phyloP scores from a whole-genome alignment of 768 basidiomycete species.

The Kondoa malvinella region DNA sequence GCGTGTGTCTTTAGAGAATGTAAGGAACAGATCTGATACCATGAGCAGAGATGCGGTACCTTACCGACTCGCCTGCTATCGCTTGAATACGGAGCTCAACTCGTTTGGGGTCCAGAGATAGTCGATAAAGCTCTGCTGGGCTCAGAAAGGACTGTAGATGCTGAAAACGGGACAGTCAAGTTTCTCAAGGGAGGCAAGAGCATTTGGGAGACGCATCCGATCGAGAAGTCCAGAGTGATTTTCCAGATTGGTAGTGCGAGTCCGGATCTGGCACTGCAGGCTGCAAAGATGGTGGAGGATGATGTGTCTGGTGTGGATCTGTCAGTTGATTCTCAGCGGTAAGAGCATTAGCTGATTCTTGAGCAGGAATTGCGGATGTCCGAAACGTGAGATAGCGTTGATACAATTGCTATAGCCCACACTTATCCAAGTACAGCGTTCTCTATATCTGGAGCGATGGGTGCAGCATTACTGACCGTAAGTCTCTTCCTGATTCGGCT shows the following conservation, averaged over 20 bases:
- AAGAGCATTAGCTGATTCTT: neutral
- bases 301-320: slow-evolving; percentile 91
- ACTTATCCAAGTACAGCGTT: slow-evolving; percentile 15
- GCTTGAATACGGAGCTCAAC: slow-evolving; percentile 54
- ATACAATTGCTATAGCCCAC: neutral
- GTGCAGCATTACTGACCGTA: slow-evolving; percentile 60
- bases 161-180: slow-evolving; percentile 73
- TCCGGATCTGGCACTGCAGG: slow-evolving; percentile 78
- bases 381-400: neutral
- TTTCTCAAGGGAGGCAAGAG: slow-evolving; percentile 67
- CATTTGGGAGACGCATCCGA: slow-evolving; percentile 79
- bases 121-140: slow-evolving; percentile 92
- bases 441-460: slow-evolving; percentile 54
- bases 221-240: slow-evolving; percentile 85
- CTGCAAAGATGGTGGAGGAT: slow-evolving; percentile 64
- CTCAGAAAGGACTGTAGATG: slow-evolving; percentile 62
- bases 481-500: neutral
- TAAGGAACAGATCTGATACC: neutral
- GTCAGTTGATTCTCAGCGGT: slow-evolving; percentile 65
- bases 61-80: slow-evolving; percentile 24
- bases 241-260: slow-evolving; percentile 87
- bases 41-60: slow-evolving; percentile 18
- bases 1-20: slow-evolving; percentile 44
- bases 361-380: slow-evolving; percentile 3
- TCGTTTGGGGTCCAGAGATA: slow-evolving; percentile 74